Evolutionary conservation across 2,329 filamentous ascomycete genomes (phyloP).

Genomic region (Aureobasidium sp.): DNA sequence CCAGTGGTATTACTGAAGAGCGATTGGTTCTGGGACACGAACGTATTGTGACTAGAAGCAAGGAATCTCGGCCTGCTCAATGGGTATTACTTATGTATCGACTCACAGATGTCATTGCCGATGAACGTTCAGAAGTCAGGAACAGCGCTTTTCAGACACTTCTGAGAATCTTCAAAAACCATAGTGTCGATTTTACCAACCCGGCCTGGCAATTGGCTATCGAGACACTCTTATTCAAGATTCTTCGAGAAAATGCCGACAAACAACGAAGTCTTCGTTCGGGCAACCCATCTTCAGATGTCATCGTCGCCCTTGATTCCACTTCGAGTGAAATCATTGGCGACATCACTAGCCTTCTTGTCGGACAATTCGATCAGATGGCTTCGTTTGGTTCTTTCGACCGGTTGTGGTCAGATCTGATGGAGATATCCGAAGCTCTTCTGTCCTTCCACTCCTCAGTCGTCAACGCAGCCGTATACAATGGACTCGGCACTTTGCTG

Average conservation of each 20-base stretch:
- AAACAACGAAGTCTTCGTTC: constrained; percentile 9
- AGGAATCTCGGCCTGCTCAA: constrained; percentile 56
- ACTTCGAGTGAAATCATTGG: constrained; percentile 66
- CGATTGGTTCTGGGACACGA: constrained; percentile 7
- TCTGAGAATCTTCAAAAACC: constrained; percentile 83
- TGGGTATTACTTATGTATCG: constrained; percentile 71
- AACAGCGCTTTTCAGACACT: constrained; percentile 88
- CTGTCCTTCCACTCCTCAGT: constrained; percentile 32
- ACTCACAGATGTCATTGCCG: constrained; percentile 61
- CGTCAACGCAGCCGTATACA: constrained; percentile 35
- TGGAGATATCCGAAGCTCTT: constrained; percentile 55
- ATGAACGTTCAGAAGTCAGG: constrained; percentile 64
- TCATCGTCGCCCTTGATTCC: constrained; percentile 35
- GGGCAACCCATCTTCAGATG: constrained; percentile 12
- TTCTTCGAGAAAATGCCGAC: constrained; percentile 41
- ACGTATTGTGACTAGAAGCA: constrained; percentile 6
- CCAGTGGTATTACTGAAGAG: constrained; percentile 33
- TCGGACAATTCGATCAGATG: constrained; percentile 67
- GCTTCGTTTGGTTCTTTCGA: constrained; percentile 58
- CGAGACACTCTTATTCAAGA: constrained; percentile 68
- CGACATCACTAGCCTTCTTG: constrained; percentile 63
- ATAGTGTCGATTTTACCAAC: constrained; percentile 68
- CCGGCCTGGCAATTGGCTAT: constrained; percentile 79
- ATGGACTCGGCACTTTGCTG: constrained; percentile 32
- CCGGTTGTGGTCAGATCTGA: constrained; percentile 64